A percentile compares a stretch with the other conserved stretches of the same genome.
Conservation (phyloP, 352 stramenopile genomes). For the Globisporangium alternatum region DNA sequence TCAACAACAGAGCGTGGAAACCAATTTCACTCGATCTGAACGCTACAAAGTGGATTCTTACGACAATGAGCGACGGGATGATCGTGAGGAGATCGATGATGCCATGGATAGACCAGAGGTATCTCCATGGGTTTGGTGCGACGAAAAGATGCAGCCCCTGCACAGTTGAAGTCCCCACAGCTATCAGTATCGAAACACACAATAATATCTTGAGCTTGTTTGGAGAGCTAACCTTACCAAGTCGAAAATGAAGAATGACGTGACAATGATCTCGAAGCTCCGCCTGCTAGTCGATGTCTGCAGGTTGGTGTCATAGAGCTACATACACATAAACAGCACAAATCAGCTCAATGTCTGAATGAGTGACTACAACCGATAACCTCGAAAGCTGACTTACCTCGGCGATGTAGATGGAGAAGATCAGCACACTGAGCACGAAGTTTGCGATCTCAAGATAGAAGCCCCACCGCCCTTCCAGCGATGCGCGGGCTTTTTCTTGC, state of each 20-base stretch:
- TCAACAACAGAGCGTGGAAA: too few species aligned
- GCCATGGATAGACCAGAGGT: constrained; percentile 48
- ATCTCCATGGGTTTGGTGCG: constrained; percentile 32
- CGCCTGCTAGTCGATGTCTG: constrained; percentile 13
- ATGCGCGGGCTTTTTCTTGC: constrained; percentile 32
- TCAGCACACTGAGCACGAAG: constrained; percentile 54
- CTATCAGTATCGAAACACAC: too few species aligned
- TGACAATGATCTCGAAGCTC: constrained; percentile 40
- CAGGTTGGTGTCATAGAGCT: constrained; percentile 44
- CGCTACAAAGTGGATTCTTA: constrained; percentile 11
- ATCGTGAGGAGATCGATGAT: constrained; percentile 75
- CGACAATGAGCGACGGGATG: constrained; percentile 58
- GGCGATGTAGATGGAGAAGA: constrained; percentile 57
- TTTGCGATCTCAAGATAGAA: constrained; percentile 57
- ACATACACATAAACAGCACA: background rate
- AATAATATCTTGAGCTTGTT: too few species aligned
- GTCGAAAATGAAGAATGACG: constrained; percentile 62
- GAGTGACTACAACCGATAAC: too few species aligned
- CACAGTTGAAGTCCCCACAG: background rate
- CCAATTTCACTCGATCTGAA: too few species aligned
- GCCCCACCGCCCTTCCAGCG: constrained; percentile 33
- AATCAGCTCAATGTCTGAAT: too few species aligned
- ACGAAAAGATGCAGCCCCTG: constrained; percentile 53
- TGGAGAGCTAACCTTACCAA: constrained; percentile 25
- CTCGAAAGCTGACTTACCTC: constrained; percentile 28